Percentiles rank a stretch among this genome's conserved stretches.
These are phyloP conservation scores for Podospora tetraspora DNA, from an alignment of 495 filamentous ascomycete genomes.

Conservation along the genomic window DNA sequence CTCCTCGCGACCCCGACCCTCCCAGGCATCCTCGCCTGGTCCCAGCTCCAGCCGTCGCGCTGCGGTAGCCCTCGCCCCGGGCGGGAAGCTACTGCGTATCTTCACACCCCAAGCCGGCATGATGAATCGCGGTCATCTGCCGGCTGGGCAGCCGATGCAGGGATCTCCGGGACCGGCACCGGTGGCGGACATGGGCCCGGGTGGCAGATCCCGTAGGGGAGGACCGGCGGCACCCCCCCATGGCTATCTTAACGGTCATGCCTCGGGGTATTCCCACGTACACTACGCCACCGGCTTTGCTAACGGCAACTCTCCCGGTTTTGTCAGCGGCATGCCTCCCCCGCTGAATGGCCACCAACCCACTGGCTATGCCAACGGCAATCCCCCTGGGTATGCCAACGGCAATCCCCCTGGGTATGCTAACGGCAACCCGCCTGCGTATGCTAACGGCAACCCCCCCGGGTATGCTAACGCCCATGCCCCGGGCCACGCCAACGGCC, in stretches of 20 bases:
- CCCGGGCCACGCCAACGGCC: not conserved
- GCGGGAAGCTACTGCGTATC: constrained; percentile 46
- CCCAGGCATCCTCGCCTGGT: constrained; percentile 5
- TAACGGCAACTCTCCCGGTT: not conserved
- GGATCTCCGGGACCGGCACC: constrained; percentile 19
- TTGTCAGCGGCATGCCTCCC: constrained; percentile 4
- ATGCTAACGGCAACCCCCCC: not conserved
- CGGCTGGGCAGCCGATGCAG: constrained; percentile 55
- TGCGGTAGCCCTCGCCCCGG: constrained; percentile 37
- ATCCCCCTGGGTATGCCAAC: not conserved
- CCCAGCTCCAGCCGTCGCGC: constrained; percentile 15
- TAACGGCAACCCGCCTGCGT: not conserved
- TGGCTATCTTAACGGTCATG: constrained; percentile 30
- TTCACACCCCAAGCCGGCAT: constrained; percentile 50
- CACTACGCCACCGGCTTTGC: not conserved
- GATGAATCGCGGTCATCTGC: constrained; percentile 58
- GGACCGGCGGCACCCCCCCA: constrained; percentile 34
- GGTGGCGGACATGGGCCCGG: constrained; percentile 37
- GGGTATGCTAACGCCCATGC: not conserved
- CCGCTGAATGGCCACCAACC: not conserved
- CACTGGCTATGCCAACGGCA: not conserved
- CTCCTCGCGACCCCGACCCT: not conserved
- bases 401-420: not conserved
- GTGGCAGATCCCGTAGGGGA: constrained; percentile 27
- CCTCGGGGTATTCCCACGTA: constrained; percentile 24